These are phyloP conservation scores for Verruconis gallopava DNA, from an alignment of 2,329 filamentous ascomycete species.

Conservation along the genomic window DNA sequence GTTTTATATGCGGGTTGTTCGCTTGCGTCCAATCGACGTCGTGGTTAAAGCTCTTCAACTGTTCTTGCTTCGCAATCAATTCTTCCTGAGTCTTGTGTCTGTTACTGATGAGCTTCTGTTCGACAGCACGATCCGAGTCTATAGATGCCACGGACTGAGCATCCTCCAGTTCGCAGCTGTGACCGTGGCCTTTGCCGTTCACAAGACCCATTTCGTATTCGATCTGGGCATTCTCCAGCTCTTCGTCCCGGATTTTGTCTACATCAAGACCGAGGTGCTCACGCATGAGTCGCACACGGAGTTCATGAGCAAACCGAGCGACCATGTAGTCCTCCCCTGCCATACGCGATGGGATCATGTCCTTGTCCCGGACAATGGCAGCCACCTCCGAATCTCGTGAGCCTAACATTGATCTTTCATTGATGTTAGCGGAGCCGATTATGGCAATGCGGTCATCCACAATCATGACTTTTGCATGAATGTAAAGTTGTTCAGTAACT, in stretches of 20 bases:
- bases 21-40: conserved; percentile 52
- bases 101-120: conserved; percentile 21
- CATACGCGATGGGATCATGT: conserved; percentile 89
- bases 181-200: background rate
- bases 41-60: conserved; percentile 59
- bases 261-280: conserved; percentile 95
- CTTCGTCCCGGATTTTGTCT: conserved; percentile 47
- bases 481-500: conserved; percentile 93
- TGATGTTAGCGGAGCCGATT: conserved; percentile 97
- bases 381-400: conserved; percentile 86
- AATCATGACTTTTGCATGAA: conserved; percentile 93
- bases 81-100: conserved; percentile 39
- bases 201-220: background rate
- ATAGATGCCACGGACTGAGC: conserved; percentile 1
- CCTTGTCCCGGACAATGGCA: conserved; percentile 78
- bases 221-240: conserved; percentile 12
- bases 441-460: conserved; percentile 88
- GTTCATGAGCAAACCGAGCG: conserved; percentile 80
- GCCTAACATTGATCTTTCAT: conserved; percentile 90
- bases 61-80: conserved; percentile 41
- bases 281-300: conserved; percentile 87
- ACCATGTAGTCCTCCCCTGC: conserved; percentile 79
- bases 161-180: background rate
- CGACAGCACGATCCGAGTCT: conserved; percentile 10
- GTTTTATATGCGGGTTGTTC: conserved; percentile 43